Conservation (phyloP, 352 stramenopile genomes). For the Peronospora tabacina region DNA sequence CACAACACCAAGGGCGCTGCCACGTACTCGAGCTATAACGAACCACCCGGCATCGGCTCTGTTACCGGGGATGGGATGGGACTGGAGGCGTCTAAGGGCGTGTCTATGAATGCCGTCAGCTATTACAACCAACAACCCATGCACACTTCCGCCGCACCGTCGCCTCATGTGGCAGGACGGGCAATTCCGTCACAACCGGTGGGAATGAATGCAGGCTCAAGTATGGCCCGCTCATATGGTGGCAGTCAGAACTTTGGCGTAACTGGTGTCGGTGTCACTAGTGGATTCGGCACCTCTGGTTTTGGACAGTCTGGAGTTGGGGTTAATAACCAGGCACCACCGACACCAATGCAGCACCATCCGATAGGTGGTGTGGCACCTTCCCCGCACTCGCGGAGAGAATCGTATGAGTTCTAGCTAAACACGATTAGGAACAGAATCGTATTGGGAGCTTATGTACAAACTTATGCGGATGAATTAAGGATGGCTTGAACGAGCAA, state of each 20-base stretch:
- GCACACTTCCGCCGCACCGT: conserved; percentile 34
- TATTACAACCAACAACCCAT: conserved; percentile 52
- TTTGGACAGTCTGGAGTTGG: neutral
- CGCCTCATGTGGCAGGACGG: conserved; percentile 36
- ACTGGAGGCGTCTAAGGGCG: conserved; percentile 19
- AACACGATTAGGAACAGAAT: conserved; percentile 7
- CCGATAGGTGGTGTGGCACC: conserved; percentile 19
- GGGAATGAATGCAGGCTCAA: conserved; percentile 17
- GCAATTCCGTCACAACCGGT: conserved; percentile 39
- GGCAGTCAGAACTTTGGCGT: conserved; percentile 17
- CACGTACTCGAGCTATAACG: conserved; percentile 31
- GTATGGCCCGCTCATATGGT: conserved; percentile 8
- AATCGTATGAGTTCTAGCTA: conserved; percentile 36
- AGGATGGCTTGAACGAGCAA: conserved; percentile 14
- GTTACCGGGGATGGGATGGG: conserved; percentile 12
- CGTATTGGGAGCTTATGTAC: conserved; percentile 14
- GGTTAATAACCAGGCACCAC: conserved; percentile 11
- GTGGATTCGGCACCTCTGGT: conserved; percentile 10
- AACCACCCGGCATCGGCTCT: conserved; percentile 16
- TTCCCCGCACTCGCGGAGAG: conserved; percentile 26
- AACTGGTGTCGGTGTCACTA: neutral
- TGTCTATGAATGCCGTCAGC: conserved; percentile 33
- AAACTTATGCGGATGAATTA: conserved; percentile 5
- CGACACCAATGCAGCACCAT: conserved; percentile 18
- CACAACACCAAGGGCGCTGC: conserved; percentile 24